Conservation (phyloP, 192 early-diverging fungal genomes). For the Gigaspora rosea region DNA sequence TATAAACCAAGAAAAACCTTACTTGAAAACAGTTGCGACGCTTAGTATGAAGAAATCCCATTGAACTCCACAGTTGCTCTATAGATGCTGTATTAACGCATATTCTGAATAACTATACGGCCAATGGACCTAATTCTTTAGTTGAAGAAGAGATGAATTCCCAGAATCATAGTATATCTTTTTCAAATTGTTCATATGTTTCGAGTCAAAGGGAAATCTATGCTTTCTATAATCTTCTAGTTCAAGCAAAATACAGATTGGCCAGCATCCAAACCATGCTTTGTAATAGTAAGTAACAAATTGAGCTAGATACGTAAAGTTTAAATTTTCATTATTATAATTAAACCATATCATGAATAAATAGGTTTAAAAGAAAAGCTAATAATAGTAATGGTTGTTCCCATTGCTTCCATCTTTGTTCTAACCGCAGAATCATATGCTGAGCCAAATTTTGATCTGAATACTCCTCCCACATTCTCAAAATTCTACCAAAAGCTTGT, state of each 20-base stretch:
- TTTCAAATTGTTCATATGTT: conserved; percentile 13
- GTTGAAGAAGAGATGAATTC: neutral
- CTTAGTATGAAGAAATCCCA: neutral
- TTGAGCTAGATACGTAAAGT: too few species aligned
- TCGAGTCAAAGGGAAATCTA: too few species aligned
- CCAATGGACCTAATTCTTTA: conserved; percentile 5
- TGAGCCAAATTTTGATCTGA: neutral
- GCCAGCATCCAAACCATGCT: too few species aligned
- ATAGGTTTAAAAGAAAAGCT: too few species aligned
- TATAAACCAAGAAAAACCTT: neutral
- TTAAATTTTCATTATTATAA: too few species aligned
- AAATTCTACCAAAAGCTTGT: neutral
- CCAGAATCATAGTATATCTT: neutral
- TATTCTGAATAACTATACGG: conserved; percentile 8
- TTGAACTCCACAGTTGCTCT: neutral
- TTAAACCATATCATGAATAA: too few species aligned
- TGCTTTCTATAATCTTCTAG: too few species aligned
- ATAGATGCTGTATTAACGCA: conserved; percentile 29
- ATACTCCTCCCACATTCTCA: conserved; percentile 8
- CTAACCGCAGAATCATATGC: neutral
- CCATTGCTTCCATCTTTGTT: neutral
- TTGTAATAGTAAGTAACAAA: too few species aligned
- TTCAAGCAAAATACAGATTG: too few species aligned
- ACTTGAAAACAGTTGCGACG: neutral
- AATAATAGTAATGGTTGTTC: conserved; percentile 19